Evolutionary conservation across 345 rosid genomes (phyloP).

Genomic region (Brassica carinata): DNA sequence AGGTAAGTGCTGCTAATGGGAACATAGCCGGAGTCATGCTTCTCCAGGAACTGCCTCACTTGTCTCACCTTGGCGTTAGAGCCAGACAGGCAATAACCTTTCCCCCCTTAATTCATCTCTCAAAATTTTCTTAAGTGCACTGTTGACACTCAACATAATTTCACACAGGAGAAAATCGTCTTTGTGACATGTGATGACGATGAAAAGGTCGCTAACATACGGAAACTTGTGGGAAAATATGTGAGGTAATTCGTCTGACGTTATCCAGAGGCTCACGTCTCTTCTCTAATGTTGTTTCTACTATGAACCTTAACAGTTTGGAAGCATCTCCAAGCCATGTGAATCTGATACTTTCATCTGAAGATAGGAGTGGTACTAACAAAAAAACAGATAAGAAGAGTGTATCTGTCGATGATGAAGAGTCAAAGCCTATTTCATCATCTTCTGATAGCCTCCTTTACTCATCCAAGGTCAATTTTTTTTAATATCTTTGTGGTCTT

Average conservation of each 20-base stretch:
- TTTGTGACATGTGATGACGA: conserved; percentile 97
- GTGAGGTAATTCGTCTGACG: conserved; percentile 54
- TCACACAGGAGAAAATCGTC: conserved; percentile 81
- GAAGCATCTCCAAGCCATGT: conserved; percentile 82
- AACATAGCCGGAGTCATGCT: conserved; percentile 83
- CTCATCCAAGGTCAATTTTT: conserved; percentile 46
- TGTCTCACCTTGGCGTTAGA: conserved; percentile 98
- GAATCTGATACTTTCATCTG: conserved; percentile 51
- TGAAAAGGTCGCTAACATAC: conserved; percentile 62
- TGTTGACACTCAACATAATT: conserved; percentile 20
- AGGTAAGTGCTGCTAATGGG: conserved; percentile 84
- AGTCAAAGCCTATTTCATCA: conserved; percentile 30
- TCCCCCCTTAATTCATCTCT: conserved; percentile 5
- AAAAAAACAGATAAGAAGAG: conserved; percentile 41
- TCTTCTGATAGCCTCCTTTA: conserved; percentile 37
- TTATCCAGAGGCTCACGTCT: conserved; percentile 15
- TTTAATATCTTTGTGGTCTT: background rate
- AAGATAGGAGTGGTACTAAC: conserved; percentile 29
- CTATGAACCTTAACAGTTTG: conserved; percentile 52
- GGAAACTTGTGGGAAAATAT: conserved; percentile 65
- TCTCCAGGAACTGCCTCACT: conserved; percentile 94
- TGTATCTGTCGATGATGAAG: conserved; percentile 33
- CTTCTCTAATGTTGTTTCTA: conserved; percentile 19
- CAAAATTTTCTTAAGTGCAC: background rate
- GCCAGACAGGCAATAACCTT: conserved; percentile 80